A percentile compares a stretch with the other conserved stretches of the same genome.
phyloP scores from a whole-genome alignment of 2,329 filamentous ascomycete species.

The Metarhizium humberi region DNA sequence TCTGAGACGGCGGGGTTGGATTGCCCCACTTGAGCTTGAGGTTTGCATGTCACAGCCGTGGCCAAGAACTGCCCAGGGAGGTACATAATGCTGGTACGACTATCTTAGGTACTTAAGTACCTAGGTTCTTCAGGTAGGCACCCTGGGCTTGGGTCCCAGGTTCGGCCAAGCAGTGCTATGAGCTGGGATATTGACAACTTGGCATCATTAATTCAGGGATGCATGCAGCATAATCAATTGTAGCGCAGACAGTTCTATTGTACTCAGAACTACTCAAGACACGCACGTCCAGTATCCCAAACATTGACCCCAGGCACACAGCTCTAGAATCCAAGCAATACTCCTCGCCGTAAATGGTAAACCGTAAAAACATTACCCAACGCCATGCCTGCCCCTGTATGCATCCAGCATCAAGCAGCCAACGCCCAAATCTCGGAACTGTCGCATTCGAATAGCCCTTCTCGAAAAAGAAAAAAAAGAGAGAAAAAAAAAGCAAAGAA shows the following conservation, averaged over 20 bases:
- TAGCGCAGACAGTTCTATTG: background rate
- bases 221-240: background rate
- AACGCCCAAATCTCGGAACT: constrained; percentile 1
- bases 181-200: too few species aligned
- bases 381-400: constrained; percentile 3
- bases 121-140: too few species aligned
- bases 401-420: constrained; percentile 2
- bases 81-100: too few species aligned
- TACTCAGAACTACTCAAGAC: background rate
- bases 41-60: background rate
- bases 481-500: background rate
- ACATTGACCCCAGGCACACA: background rate
- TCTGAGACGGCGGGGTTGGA: constrained; percentile 1
- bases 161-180: too few species aligned
- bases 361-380: background rate
- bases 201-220: too few species aligned
- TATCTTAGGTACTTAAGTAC: too few species aligned
- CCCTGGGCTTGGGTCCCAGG: too few species aligned
- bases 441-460: background rate
- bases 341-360: background rate
- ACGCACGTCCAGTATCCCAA: background rate
- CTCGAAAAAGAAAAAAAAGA: background rate
- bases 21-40: background rate
- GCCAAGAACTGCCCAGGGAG: too few species aligned
- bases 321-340: background rate